Conservation (phyloP, 1,139 yeast species). For the Petasospora rhodanensis region DNA sequence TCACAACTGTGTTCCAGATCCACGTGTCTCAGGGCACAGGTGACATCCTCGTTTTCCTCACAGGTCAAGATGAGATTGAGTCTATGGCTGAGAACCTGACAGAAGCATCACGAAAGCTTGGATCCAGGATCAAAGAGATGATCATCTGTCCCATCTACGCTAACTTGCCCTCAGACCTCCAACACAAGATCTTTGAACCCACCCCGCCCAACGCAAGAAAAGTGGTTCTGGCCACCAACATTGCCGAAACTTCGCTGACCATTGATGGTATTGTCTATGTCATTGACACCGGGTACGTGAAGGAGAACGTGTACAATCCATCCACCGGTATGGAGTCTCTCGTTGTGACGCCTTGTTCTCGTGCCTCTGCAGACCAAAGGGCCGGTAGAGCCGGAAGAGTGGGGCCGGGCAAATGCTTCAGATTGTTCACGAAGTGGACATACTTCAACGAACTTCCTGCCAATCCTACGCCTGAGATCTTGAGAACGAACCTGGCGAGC, state of each 20-base stretch:
- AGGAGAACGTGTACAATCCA: slow-evolving; percentile 79
- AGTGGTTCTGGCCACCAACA: slow-evolving; percentile 90
- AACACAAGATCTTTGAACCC: slow-evolving; percentile 78
- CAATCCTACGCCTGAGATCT: slow-evolving; percentile 84
- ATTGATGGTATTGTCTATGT: slow-evolving; percentile 89
- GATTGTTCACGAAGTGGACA: slow-evolving; percentile 85
- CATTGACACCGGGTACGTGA: slow-evolving; percentile 90
- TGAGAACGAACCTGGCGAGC: slow-evolving; percentile 73
- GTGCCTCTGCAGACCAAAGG: slow-evolving; percentile 93
- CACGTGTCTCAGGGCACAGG: slow-evolving; percentile 74
- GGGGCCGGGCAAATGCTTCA: slow-evolving; percentile 92
- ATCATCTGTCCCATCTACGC: slow-evolving; percentile 89
- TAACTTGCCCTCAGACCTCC: slow-evolving; percentile 80
- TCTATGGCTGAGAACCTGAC: slow-evolving; percentile 64
- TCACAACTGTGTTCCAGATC: slow-evolving; percentile 75
- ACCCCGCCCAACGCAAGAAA: slow-evolving; percentile 77
- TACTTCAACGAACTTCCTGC: slow-evolving; percentile 71
- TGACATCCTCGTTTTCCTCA: slow-evolving; percentile 72
- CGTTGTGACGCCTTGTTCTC: slow-evolving; percentile 80
- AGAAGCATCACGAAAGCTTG: slow-evolving; percentile 63
- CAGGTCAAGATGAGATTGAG: slow-evolving; percentile 96
- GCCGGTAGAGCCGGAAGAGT: slow-evolving; percentile 98
- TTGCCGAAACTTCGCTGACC: slow-evolving; percentile 95
- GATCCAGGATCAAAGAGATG: slow-evolving; percentile 57
- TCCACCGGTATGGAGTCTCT: slow-evolving; percentile 87